phyloP scores from a whole-genome alignment of 2,329 filamentous ascomycete species.

The Penicillium sclerotigenum region DNA sequence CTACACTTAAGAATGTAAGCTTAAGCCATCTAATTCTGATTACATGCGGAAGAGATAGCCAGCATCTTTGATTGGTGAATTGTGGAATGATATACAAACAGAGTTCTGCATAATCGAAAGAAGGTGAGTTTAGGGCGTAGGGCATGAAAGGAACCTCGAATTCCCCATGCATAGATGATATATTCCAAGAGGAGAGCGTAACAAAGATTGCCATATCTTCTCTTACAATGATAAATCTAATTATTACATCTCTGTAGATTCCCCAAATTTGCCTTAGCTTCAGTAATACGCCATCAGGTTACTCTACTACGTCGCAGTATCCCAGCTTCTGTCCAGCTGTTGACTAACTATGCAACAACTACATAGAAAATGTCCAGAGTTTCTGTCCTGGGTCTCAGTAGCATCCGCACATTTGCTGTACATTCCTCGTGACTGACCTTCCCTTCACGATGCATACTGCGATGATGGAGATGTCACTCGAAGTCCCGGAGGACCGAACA shows the following conservation, averaged over 20 bases:
- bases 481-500: conserved; percentile 11
- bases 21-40: neutral
- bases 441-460: conserved; percentile 25
- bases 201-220: neutral
- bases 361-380: neutral
- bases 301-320: neutral
- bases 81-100: neutral
- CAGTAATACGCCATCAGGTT: neutral
- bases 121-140: too few species aligned
- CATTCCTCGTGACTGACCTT: conserved; percentile 57
- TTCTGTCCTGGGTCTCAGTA: conserved; percentile 73
- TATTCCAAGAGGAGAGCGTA: neutral
- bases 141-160: too few species aligned
- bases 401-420: conserved; percentile 70
- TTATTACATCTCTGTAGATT: neutral
- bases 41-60: neutral
- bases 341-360: neutral
- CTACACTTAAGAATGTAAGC: neutral
- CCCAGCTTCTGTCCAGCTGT: neutral
- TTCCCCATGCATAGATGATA: neutral
- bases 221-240: neutral
- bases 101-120: neutral
- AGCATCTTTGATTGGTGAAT: neutral
- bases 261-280: neutral
- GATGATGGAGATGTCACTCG: conserved; percentile 17